Percentiles rank a stretch among this genome's conserved stretches.
phyloP scores from a whole-genome alignment of 352 stramenopile genomes.

The Phytophthora pistaciae region DNA sequence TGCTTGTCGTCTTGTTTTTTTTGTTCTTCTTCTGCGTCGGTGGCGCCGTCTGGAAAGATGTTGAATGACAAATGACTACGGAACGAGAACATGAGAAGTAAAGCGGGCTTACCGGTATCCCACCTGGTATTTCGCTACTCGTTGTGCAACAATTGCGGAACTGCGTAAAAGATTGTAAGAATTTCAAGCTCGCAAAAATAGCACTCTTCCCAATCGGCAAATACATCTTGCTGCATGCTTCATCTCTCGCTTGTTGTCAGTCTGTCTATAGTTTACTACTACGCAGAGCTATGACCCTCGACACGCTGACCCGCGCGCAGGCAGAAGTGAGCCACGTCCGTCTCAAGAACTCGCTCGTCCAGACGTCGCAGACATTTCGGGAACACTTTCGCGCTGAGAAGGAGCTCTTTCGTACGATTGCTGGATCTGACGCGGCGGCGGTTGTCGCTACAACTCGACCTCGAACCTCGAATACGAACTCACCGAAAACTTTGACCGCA shows the following conservation, averaged over 20 bases:
- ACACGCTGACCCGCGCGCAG: conserved; percentile 65
- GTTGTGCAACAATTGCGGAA: too few species aligned
- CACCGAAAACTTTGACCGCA: conserved; percentile 2
- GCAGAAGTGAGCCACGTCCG: conserved; percentile 63
- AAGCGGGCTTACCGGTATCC: too few species aligned
- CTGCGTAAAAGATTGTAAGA: too few species aligned
- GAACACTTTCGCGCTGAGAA: conserved; percentile 53
- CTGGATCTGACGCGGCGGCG: background rate
- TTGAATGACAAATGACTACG: too few species aligned
- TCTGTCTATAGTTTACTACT: background rate
- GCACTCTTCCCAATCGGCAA: background rate
- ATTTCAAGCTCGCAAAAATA: conserved; percentile 30
- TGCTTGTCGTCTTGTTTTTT: too few species aligned
- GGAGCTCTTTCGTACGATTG: conserved; percentile 58
- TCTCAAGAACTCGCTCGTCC: conserved; percentile 67
- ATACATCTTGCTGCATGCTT: conserved; percentile 20
- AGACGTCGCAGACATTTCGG: conserved; percentile 54
- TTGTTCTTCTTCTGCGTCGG: too few species aligned
- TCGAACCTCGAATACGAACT: conserved; percentile 16
- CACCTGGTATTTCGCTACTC: too few species aligned
- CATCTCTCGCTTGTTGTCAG: conserved; percentile 1
- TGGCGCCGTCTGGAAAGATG: too few species aligned
- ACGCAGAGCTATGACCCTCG: conserved; percentile 62
- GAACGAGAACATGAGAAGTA: too few species aligned
- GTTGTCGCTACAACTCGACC: conserved; percentile 7